Evolutionary conservation across 257 asterid species (phyloP).

Genomic region (Rauvolfia tetraphylla): DNA sequence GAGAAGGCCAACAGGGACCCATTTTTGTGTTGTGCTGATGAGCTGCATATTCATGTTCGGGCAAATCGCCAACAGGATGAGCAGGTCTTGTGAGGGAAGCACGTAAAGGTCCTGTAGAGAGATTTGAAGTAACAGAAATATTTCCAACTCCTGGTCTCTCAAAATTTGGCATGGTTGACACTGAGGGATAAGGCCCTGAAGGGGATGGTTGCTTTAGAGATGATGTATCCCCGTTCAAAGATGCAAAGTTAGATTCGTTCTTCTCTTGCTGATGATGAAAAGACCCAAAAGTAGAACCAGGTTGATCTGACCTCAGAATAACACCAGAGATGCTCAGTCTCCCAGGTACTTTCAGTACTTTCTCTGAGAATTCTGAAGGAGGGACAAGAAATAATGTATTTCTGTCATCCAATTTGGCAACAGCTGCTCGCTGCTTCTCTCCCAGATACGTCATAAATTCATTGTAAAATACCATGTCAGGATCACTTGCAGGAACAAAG

Average conservation of each 20-base stretch:
- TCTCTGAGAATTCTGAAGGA: constrained; percentile 90
- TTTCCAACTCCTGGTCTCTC: constrained; percentile 29
- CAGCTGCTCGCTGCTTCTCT: constrained; percentile 89
- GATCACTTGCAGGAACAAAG: constrained; percentile 85
- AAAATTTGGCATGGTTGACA: constrained; percentile 24
- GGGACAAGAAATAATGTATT: constrained; percentile 91
- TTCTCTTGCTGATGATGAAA: constrained; percentile 37
- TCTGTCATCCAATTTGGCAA: constrained; percentile 73
- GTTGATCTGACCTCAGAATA: constrained; percentile 57
- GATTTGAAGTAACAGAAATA: constrained; percentile 17
- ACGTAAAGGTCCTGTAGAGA: constrained; percentile 26
- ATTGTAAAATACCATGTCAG: constrained; percentile 73
- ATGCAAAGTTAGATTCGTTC: constrained; percentile 28
- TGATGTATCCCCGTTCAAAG: constrained; percentile 34
- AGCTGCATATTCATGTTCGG: constrained; percentile 36
- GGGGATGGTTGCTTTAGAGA: constrained; percentile 50
- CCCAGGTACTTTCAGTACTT: constrained; percentile 86
- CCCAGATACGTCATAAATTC: constrained; percentile 87
- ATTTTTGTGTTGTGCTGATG: constrained; percentile 34
- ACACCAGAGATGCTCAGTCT: constrained; percentile 87
- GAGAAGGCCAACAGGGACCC: constrained; percentile 47
- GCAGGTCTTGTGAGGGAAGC: constrained; percentile 26
- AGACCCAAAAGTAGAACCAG: constrained; percentile 42
- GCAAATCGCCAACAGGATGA: constrained; percentile 23
- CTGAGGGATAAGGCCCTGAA: constrained; percentile 44